Base-by-base conservation (phyloP, 2,329 filamentous ascomycete genomes). In the Elsinoe fawcettii region DNA sequence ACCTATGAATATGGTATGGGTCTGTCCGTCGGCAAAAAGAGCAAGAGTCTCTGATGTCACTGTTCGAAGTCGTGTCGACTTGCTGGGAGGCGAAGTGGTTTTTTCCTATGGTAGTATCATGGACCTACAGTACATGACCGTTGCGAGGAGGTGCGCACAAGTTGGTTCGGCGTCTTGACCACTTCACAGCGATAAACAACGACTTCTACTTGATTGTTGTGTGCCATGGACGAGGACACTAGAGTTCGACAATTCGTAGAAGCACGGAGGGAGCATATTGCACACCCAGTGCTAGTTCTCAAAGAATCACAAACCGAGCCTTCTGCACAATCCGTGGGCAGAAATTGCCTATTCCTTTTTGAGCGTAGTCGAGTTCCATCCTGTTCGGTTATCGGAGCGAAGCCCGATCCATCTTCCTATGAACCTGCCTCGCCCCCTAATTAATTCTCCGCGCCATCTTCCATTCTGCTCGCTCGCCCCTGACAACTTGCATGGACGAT, bases 1-100 rank as follows among this genome's bases (percentile, higher is more conserved):
- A 73, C 74, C 4, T 77, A 77, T 61, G 66, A 71, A 27, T 73
- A 74, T 59, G 75, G 75, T 0, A 73, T 77, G 63, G 75, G 75
- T 1, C 69, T 77, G 39, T 64, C 66, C 11, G 62, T 61, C 22
- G 60, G 60, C 4, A 59, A 59, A 43, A 64, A 63, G 55, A 61
- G 59, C 7, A 71, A 69, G 63, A 67, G 32, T 25, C 11, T 16
- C 14, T 53, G 32, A 39, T 53, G 27, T 25, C 37, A 32, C 53
- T 47, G 25, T 8, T 2, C 11, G 14, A 11, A 2, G 32, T 18
- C 49, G n/a, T 14, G 12, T 37, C 32, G 34, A 39, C 32, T 36
- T 51, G 14, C 27, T 51, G 9, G 18, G 11, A 5, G 3, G 3
- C n/a, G 23, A 23, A n/a, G 9, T 18, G 11, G 20, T 20, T 2